Percentiles rank a stretch among this genome's conserved stretches.
phyloP scores from a whole-genome alignment of 2,329 filamentous ascomycete species.

The Colletotrichum tanaceti region DNA sequence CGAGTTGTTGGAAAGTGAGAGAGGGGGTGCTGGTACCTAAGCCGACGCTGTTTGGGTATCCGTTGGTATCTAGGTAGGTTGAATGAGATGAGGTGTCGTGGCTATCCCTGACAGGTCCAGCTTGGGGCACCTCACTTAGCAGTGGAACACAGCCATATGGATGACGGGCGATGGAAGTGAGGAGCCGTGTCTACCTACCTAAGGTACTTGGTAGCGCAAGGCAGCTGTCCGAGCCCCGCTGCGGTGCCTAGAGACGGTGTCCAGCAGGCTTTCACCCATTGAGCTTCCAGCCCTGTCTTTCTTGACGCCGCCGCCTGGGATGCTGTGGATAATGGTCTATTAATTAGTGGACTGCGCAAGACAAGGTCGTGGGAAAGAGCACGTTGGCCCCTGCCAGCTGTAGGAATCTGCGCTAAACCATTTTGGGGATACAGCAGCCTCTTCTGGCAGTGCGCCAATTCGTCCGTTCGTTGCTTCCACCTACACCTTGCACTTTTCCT shows the following conservation, averaged over 20 bases:
- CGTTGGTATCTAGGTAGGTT: not conserved
- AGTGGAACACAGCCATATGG: conserved; percentile 2
- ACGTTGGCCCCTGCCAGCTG: conserved; percentile 33
- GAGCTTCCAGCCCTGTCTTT: conserved; percentile 17
- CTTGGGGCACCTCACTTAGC: conserved; percentile 12
- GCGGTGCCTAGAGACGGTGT: conserved; percentile 24
- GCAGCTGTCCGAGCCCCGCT: conserved; percentile 31
- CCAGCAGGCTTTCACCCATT: conserved; percentile 1
- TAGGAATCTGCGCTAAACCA: conserved; percentile 27
- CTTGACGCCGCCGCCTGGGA: not conserved
- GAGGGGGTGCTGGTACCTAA: not conserved
- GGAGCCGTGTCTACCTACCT: conserved; percentile 5
- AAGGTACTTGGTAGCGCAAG: conserved; percentile 18
- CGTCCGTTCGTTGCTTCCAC: conserved; percentile 40
- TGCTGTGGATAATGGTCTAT: not conserved
- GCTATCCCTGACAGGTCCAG: conserved; percentile 39
- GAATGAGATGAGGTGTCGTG: conserved; percentile 26
- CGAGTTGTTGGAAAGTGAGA: conserved; percentile 6
- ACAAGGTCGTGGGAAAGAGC: conserved; percentile 31
- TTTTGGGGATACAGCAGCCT: conserved; percentile 32
- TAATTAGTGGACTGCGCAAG: not conserved
- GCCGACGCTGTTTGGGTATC: not conserved
- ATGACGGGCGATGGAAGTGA: conserved; percentile 5
- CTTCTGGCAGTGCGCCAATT: conserved; percentile 41
- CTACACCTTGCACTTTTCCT: conserved; percentile 41